phyloP scores from a whole-genome alignment of 108 stramenopile genomes.

The Nannochloropsis gaditana region DNA sequence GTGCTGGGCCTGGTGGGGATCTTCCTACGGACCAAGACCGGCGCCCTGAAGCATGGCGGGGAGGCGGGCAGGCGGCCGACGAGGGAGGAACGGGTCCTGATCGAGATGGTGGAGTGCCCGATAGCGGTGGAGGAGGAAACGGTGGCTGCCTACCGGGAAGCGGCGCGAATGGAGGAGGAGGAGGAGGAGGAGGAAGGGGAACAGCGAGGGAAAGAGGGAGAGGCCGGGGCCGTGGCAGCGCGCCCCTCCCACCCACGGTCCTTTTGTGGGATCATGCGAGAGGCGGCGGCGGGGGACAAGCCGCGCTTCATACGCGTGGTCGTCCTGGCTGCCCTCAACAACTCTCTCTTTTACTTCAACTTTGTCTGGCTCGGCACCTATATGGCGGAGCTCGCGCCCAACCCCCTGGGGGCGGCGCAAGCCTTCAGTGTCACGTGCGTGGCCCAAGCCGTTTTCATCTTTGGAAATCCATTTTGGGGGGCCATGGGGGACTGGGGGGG shows the following conservation, averaged over 20 bases:
- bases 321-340: conserved; percentile 1
- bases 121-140: background rate
- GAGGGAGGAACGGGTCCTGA: background rate
- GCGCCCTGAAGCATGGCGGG: background rate
- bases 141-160: background rate
- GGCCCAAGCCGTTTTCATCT: background rate
- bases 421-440: background rate
- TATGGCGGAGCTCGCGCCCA: background rate
- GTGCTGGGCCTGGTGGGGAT: conserved; percentile 13
- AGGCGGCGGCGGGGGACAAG: background rate
- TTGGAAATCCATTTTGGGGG: background rate
- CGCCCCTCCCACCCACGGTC: background rate
- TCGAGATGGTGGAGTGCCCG: conserved; percentile 11
- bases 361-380: conserved; percentile 17
- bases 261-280: background rate
- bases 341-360: background rate
- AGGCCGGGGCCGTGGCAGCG: background rate
- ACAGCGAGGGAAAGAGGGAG: background rate
- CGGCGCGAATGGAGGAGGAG: background rate
- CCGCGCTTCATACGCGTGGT: background rate
- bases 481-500: background rate
- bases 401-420: background rate
- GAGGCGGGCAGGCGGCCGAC: background rate
- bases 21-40: conserved; percentile 1
- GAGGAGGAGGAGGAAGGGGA: background rate